Percentiles rank a stretch among this genome's conserved stretches.
phyloP scores from a whole-genome alignment of 2,329 filamentous ascomycete genomes.

The Phialemonium atrogriseum region DNA sequence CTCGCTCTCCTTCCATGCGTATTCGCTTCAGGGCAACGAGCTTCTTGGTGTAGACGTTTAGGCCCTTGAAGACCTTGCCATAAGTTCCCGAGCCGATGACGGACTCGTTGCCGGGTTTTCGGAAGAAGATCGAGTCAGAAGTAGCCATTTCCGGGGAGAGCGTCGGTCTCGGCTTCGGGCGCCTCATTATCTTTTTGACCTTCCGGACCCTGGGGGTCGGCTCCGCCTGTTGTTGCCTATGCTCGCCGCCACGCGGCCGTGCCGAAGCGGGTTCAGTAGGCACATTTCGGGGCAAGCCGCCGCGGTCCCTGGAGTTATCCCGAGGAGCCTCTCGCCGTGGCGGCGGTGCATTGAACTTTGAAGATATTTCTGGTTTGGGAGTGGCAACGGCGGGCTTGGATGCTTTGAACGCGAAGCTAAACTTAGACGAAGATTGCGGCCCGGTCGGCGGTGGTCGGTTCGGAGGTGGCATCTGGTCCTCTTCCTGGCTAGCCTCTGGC shows the following conservation, averaged over 20 bases:
- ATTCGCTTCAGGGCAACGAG: conserved; percentile 84
- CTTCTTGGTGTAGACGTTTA: conserved; percentile 82
- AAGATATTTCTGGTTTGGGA: conserved; percentile 58
- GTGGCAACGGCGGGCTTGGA: conserved; percentile 47
- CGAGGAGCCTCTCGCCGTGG: conserved; percentile 30
- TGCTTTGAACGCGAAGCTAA: conserved; percentile 89
- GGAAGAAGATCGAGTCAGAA: conserved; percentile 86
- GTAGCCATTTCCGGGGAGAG: conserved; percentile 63
- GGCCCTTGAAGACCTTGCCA: conserved; percentile 89
- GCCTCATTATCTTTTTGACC: conserved; percentile 60
- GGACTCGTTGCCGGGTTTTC: conserved; percentile 95
- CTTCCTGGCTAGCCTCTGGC: conserved; percentile 28
- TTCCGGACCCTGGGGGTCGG: conserved; percentile 45
- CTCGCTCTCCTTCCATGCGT: conserved; percentile 85
- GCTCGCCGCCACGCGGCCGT: conserved; percentile 22
- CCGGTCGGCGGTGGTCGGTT: conserved; percentile 45
- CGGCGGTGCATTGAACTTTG: conserved; percentile 59
- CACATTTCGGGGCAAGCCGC: conserved; percentile 40
- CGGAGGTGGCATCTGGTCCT: conserved; percentile 47
- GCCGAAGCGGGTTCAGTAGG: conserved; percentile 47
- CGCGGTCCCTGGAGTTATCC: conserved; percentile 21
- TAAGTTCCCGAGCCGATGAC: conserved; percentile 94
- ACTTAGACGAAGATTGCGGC: conserved; percentile 58
- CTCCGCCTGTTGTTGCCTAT: conserved; percentile 22
- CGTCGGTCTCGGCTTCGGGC: conserved; percentile 61